Base-by-base conservation (phyloP, 495 filamentous ascomycete genomes). In the Aspergillus incahuasiensis region DNA sequence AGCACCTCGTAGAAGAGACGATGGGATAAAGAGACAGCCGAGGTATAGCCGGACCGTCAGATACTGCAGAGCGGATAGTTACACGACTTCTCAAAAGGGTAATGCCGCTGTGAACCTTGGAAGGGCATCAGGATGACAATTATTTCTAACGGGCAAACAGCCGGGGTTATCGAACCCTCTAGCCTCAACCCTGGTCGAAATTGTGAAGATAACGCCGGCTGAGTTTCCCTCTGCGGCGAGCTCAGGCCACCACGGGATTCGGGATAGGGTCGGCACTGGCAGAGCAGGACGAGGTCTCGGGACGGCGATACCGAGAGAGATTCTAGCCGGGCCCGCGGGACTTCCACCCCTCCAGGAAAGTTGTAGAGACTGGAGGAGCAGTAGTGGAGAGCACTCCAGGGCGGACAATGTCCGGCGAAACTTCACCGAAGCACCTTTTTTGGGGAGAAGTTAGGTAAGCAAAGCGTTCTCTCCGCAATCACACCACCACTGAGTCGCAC, bases 171-270 rank as follows among this genome's bases (percentile, higher is more conserved):
- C 34, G 32, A 51, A 22, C 35, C 18, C n/a, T 25, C 35, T 41
- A 41, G 20, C 39, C 21, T 52, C 21, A 0, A 7, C 46, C 28
- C 34, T 56, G 22, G 34, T 25, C 7, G 32, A 43, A 28, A 18
- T 3, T 3, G 25, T 40, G n/a, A 30, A 28, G 32, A 42, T 28
- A 46, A 30, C 46, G 24, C 56, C 44, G 56, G 38, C 39, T 52
- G 28, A 48, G 46, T 55, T 48, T 48, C 43, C 42, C 22, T 42
- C 53, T 51, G 39, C 35, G 22, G 46, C 46, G 52, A 58, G 48
- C 58, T 65, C 63, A 62, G 55, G 54, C 59, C 60, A 63, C 55
- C 49, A 51, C 63, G 60, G 60, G 57, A 63, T 44, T 65, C 63
- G 63, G 63, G 63, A 63, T 44, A 53, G 57, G 54, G 39, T 66